Evolutionary conservation across 176 grass and related monocot species (phyloP), one percentile per base, ranked within the genome.

Genomic region (Phragmites australis): DNA sequence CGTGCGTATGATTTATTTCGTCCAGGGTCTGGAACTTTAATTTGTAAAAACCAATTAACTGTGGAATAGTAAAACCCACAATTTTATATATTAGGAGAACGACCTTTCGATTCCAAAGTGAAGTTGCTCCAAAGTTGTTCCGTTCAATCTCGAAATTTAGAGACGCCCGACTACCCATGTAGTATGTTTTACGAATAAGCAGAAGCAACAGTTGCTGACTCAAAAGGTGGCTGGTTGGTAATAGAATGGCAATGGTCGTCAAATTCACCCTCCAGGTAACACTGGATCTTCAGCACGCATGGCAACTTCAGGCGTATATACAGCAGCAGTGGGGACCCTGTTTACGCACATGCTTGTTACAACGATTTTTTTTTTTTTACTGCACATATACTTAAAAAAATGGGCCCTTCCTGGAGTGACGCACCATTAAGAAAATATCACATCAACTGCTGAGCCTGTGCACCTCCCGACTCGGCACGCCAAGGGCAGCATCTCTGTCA

Each of bases 331-430:
- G 9, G 18, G 69, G 30, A 31, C 32, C 1, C 18, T 8, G 25
- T 68, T 21, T 18, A 51, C 55, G 21, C 25, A 22, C 55, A 63
- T 41, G 42, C 18, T 53, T 44, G 29, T 32, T 63, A 71, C 34
- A 46, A 10, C 2, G 11, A 68, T n/a, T n/a, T n/a, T n/a, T n/a
- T n/a, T n/a, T 75, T 78, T 52, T 70, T 62, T 42, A 69, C 59
- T 66, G 22, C 60, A 87, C 21, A 68, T 26, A 21, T 31, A 68
- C 61, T 48, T 75, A 69, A 41, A 81, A 67, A 41, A 49, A 18
- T 18, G 50, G 40, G 19, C 61, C 15, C 41, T 81, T 56, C 32
- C 58, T 32, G 34, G 47, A 46, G 26, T 46, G 59, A 68, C 18
- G 49, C 14, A 15, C 16, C 40, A 40, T 13, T 40, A 42, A 45